A percentile compares a stretch with the other conserved stretches of the same genome.
These are phyloP conservation scores for Phaffia rhodozyma DNA, from an alignment of 1,284 basidiomycete species.

Conservation along the genomic window DNA sequence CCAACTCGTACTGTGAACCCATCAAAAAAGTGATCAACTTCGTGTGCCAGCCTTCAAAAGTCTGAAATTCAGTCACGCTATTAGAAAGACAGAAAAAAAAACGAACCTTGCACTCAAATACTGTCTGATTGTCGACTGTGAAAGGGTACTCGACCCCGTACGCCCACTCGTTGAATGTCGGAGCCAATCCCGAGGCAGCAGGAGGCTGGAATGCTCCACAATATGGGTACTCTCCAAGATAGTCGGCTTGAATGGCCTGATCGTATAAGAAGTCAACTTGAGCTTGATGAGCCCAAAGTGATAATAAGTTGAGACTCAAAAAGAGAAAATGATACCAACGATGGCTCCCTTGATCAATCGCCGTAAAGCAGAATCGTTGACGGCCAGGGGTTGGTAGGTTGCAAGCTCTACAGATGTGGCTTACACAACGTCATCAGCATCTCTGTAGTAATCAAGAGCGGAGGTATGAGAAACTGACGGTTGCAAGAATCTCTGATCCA, in stretches of 20 bases:
- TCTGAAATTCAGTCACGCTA: no score
- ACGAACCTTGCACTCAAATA: constrained; percentile 62
- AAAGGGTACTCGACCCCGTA: constrained; percentile 41
- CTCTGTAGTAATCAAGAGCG: neutral
- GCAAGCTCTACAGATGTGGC: constrained; percentile 42
- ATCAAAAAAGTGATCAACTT: neutral
- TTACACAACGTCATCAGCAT: neutral
- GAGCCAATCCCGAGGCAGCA: constrained; percentile 51
- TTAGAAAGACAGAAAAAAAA: neutral
- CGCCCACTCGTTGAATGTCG: constrained; percentile 53
- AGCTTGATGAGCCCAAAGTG: neutral
- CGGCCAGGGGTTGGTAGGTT: constrained; percentile 49
- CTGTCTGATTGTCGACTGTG: constrained; percentile 50
- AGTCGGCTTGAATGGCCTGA: constrained; percentile 40
- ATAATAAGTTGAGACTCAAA: neutral
- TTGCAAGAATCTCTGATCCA: neutral
- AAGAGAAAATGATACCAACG: neutral
- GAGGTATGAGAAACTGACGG: neutral
- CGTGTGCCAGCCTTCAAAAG: no score
- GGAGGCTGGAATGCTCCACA: constrained; percentile 66
- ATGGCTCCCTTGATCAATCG: constrained; percentile 16
- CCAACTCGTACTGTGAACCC: constrained; percentile 51
- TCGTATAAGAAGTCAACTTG: neutral
- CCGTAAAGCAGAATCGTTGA: constrained; percentile 37
- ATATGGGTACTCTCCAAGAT: constrained; percentile 58